Percentiles rank a stretch among this genome's conserved stretches.
Conservation (phyloP, 306 rosid genomes). For the Malus domestica region DNA sequence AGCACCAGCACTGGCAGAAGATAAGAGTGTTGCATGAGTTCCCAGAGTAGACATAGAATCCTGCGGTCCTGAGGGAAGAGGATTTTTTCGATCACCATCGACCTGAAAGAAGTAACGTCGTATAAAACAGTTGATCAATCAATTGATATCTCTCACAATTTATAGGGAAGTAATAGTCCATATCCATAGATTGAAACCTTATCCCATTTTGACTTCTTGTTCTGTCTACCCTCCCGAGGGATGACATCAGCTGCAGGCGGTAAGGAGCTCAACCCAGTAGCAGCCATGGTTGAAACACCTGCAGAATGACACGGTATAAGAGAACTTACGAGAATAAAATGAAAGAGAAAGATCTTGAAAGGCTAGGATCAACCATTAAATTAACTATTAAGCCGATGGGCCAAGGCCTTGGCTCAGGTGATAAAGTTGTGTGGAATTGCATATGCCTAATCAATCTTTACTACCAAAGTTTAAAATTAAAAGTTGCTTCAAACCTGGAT, state of each 20-base stretch:
- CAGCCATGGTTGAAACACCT: constrained; percentile 38
- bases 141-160: background rate
- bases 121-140: constrained; percentile 9
- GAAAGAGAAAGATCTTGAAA: constrained; percentile 9
- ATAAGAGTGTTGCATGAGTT: constrained; percentile 56
- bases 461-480: background rate
- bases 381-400: background rate
- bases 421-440: background rate
- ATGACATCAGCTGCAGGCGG: constrained; percentile 40
- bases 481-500: constrained; percentile 22
- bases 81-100: constrained; percentile 62
- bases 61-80: constrained; percentile 53
- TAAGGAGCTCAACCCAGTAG: constrained; percentile 42
- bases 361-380: background rate
- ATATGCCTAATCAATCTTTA: background rate
- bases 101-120: constrained; percentile 44
- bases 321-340: constrained; percentile 12
- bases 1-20: constrained; percentile 69
- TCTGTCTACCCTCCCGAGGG: constrained; percentile 55
- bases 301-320: constrained; percentile 15
- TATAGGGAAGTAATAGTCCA: constrained; percentile 2
- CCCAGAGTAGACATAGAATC: constrained; percentile 57
- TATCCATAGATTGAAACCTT: constrained; percentile 25
- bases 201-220: constrained; percentile 53
- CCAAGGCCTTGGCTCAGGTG: background rate